A percentile compares a stretch with the other conserved stretches of the same genome.
Evolutionary conservation across 2,329 filamentous ascomycete species (phyloP).

Genomic region (Lasiodiplodia citricola): DNA sequence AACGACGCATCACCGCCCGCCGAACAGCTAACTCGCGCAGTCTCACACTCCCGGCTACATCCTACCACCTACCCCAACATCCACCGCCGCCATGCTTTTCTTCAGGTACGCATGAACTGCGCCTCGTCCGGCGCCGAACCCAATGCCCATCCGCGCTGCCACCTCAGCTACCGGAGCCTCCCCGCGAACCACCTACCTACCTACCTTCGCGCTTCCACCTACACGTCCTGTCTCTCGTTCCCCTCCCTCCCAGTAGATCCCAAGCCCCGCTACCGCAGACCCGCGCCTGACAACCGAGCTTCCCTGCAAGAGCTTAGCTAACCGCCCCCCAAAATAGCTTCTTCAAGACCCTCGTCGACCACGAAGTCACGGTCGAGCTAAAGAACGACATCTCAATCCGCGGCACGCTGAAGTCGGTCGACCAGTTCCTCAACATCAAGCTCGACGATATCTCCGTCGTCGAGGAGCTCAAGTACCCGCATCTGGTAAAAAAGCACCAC

Average conservation of each 20-base stretch:
- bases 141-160: background rate
- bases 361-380: constrained; percentile 96
- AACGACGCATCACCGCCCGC: too few species aligned
- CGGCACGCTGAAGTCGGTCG: constrained; percentile 93
- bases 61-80: background rate
- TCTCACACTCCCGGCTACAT: background rate
- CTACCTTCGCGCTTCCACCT: background rate
- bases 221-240: background rate
- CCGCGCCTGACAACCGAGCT: background rate
- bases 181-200: background rate
- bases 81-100: constrained; percentile 54
- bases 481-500: constrained; percentile 64
- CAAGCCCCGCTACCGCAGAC: background rate
- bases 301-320: background rate
- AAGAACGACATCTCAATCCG: constrained; percentile 99
- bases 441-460: constrained; percentile 92
- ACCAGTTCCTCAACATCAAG: constrained; percentile 99
- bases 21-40: too few species aligned
- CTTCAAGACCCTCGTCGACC: constrained; percentile 98
- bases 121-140: background rate
- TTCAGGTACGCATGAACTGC: constrained; percentile 51
- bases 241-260: background rate
- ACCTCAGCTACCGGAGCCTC: background rate
- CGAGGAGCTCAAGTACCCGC: constrained; percentile 93
- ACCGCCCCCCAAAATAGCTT: constrained; percentile 63